Conservation (phyloP, 768 basidiomycete genomes). For the Coprinopsis sp. region DNA sequence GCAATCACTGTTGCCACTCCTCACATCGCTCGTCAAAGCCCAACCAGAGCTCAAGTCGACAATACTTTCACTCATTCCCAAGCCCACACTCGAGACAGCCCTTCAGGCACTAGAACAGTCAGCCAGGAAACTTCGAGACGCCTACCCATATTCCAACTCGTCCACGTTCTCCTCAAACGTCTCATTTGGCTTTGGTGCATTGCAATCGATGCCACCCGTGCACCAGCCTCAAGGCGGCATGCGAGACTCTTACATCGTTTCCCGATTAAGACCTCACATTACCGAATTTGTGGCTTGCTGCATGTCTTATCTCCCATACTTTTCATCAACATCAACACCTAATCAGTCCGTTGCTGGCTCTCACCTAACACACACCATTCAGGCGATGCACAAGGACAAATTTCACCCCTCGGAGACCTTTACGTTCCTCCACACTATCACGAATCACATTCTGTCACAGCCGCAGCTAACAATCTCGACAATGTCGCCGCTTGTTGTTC, state of each 20-base stretch:
- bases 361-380: slow-evolving; percentile 36
- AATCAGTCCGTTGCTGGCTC: slow-evolving; percentile 19
- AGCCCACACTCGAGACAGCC: slow-evolving; percentile 77
- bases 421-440: slow-evolving; percentile 63
- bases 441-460: slow-evolving; percentile 61
- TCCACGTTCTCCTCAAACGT: slow-evolving; percentile 27
- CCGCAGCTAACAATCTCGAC: slow-evolving; percentile 60
- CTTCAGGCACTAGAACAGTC: slow-evolving; percentile 63
- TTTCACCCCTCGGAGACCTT: slow-evolving; percentile 74
- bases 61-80: slow-evolving; percentile 74
- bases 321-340: slow-evolving; percentile 49
- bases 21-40: slow-evolving; percentile 60
- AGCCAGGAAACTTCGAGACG: slow-evolving; percentile 70
- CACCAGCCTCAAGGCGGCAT: slow-evolving; percentile 48
- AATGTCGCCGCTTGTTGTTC: slow-evolving; percentile 52
- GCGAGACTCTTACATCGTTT: slow-evolving; percentile 77
- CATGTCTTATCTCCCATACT: slow-evolving; percentile 82
- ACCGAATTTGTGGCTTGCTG: slow-evolving; percentile 73
- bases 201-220: slow-evolving; percentile 16
- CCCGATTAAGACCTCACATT: slow-evolving; percentile 70
- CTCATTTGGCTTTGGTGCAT: slow-evolving; percentile 31
- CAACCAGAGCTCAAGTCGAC: slow-evolving; percentile 70
- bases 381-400: slow-evolving; percentile 54
- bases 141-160: slow-evolving; percentile 73
- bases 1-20: slow-evolving; percentile 68